Evolutionary conservation across 352 stramenopile genomes (phyloP).

Genomic region (Phytophthora melonis): DNA sequence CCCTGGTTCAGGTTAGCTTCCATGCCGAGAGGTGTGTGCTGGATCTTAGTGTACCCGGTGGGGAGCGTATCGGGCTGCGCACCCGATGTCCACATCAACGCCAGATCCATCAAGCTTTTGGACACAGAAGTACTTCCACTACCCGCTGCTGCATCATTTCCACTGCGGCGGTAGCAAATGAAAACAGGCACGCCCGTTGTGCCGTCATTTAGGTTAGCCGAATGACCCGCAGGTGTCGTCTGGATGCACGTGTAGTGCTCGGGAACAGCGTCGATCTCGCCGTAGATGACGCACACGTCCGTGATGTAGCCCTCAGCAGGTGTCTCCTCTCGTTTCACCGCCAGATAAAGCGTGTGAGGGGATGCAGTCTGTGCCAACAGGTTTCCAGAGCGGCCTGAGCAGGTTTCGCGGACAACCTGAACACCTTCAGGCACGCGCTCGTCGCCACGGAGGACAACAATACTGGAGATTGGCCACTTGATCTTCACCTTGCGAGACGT

Average conservation of each 20-base stretch:
- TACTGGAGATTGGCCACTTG: slow-evolving; percentile 80
- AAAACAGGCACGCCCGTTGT: slow-evolving; percentile 81
- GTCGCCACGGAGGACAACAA: slow-evolving; percentile 81
- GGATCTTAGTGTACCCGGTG: slow-evolving; percentile 81
- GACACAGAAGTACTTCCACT: slow-evolving; percentile 28
- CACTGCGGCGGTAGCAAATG: slow-evolving; percentile 74
- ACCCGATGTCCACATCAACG: slow-evolving; percentile 82
- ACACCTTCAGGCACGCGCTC: slow-evolving; percentile 77
- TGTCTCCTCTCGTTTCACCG: slow-evolving; percentile 69
- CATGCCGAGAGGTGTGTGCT: slow-evolving; percentile 89
- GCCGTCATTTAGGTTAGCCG: slow-evolving; percentile 87
- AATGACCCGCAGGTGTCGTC: slow-evolving; percentile 70
- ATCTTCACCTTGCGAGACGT: slow-evolving; percentile 64
- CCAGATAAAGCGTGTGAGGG: slow-evolving; percentile 78
- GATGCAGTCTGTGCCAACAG: slow-evolving; percentile 78
- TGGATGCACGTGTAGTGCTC: slow-evolving; percentile 82
- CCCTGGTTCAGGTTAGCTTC: slow-evolving; percentile 89
- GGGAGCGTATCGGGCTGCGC: slow-evolving; percentile 68
- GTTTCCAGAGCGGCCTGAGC: slow-evolving; percentile 76
- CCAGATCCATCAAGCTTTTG: slow-evolving; percentile 81
- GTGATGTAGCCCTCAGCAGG: slow-evolving; percentile 63
- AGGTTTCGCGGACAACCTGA: slow-evolving; percentile 75
- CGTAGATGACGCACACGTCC: slow-evolving; percentile 88
- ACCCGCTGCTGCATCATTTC: slow-evolving; percentile 1
- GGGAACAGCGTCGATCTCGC: slow-evolving; percentile 84